Conservation (phyloP, 257 asterid genomes). For the Coffea canephora region DNA sequence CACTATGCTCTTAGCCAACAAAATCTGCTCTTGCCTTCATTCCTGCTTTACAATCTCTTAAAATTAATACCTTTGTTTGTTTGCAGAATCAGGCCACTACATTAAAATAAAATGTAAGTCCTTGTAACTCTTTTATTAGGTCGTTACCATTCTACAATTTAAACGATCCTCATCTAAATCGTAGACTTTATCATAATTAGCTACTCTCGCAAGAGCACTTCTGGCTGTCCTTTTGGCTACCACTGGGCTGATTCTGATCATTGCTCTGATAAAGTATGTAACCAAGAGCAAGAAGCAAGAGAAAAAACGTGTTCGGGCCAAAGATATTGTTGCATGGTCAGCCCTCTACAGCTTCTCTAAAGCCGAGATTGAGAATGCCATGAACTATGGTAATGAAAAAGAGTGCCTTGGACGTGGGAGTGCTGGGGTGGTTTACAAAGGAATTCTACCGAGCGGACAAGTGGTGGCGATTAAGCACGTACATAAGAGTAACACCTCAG, state of each 20-base stretch:
- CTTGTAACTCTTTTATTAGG: not conserved
- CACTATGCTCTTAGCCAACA: not conserved
- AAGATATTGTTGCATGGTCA: conserved; percentile 39
- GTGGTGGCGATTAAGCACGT: conserved; percentile 76
- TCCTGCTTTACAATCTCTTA: not conserved
- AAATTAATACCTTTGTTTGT: conserved; percentile 5
- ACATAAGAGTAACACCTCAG: conserved; percentile 56
- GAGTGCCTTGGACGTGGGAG: conserved; percentile 75
- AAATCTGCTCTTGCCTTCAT: not conserved
- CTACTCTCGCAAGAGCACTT: conserved; percentile 47
- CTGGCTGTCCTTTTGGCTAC: conserved; percentile 43
- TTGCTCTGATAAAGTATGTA: conserved; percentile 45
- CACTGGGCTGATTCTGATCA: conserved; percentile 37
- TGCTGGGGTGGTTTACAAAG: conserved; percentile 74
- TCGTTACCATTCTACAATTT: not conserved
- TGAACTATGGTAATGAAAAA: conserved; percentile 44
- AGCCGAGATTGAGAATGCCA: conserved; percentile 64
- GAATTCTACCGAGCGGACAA: conserved; percentile 81
- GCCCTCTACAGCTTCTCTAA: conserved; percentile 69
- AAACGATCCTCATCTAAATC: not conserved
- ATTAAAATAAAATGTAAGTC: conserved; percentile 56
- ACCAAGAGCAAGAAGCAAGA: conserved; percentile 33
- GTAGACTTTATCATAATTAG: conserved; percentile 27
- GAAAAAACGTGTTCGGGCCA: conserved; percentile 28
- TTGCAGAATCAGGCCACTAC: conserved; percentile 47